These are phyloP conservation scores for Cyberlindnera saturnus DNA, from an alignment of 805 yeast genomes.

Conservation along the genomic window DNA sequence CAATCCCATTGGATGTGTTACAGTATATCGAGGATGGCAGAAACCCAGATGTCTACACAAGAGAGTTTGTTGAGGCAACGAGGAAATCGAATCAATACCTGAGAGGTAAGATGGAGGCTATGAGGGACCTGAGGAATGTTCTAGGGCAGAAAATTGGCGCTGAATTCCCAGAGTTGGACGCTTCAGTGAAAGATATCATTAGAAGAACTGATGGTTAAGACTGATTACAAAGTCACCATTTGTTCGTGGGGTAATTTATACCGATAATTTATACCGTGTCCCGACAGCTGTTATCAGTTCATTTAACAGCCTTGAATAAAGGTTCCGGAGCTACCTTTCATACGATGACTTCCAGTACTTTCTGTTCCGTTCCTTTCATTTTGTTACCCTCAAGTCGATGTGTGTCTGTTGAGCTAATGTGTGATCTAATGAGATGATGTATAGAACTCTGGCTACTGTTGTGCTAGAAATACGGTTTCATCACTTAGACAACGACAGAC, in stretches of 20 bases:
- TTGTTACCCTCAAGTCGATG: too few relatives aligned
- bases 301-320: not conserved
- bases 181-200: slow-evolving; percentile 51
- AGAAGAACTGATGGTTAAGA: slow-evolving; percentile 31
- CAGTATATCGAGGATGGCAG: slow-evolving; percentile 94
- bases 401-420: too few relatives aligned
- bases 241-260: not conserved
- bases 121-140: slow-evolving; percentile 53
- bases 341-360: too few relatives aligned
- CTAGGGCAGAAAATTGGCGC: slow-evolving; percentile 63
- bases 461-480: too few relatives aligned
- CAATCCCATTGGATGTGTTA: slow-evolving; percentile 78
- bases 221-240: too few relatives aligned
- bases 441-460: too few relatives aligned
- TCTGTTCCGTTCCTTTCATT: too few relatives aligned
- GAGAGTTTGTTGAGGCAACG: slow-evolving; percentile 95
- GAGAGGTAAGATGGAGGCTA: slow-evolving; percentile 76
- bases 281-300: not conserved
- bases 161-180: slow-evolving; percentile 74
- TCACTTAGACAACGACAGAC: too few relatives aligned
- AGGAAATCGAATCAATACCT: slow-evolving; percentile 82
- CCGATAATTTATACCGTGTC: not conserved
- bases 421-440: too few relatives aligned
- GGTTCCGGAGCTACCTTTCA: too few relatives aligned
- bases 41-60: slow-evolving; percentile 93